Evolutionary conservation across 2,329 filamentous ascomycete species (phyloP).

Genomic region (Pleurostoma richardsiae): DNA sequence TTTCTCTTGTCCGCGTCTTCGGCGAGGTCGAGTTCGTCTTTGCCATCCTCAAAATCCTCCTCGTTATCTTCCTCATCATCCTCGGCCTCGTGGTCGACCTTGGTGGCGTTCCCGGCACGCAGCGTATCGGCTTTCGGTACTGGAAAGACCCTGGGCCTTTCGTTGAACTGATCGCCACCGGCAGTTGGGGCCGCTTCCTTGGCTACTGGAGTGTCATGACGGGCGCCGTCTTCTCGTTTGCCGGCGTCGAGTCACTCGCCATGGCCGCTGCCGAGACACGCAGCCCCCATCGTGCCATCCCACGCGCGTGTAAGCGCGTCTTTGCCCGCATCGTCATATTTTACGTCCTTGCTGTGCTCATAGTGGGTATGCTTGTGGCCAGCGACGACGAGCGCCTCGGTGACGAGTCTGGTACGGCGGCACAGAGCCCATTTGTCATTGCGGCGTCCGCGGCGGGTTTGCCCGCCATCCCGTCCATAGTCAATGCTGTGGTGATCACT

Average conservation of each 20-base stretch:
- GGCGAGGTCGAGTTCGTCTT: slow-evolving; percentile 55
- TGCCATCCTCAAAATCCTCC: slow-evolving; percentile 50
- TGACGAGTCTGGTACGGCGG: slow-evolving; percentile 37
- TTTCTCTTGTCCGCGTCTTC: slow-evolving; percentile 53
- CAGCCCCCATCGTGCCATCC: slow-evolving; percentile 41
- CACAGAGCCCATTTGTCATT: slow-evolving; percentile 63
- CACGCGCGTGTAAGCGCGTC: slow-evolving; percentile 49
- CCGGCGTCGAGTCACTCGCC: slow-evolving; percentile 46
- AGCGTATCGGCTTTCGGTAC: slow-evolving; percentile 60
- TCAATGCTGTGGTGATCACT: slow-evolving; percentile 73
- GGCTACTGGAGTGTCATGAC: slow-evolving; percentile 49
- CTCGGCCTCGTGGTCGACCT: slow-evolving; percentile 59
- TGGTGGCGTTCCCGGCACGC: slow-evolving; percentile 53
- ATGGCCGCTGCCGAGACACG: slow-evolving; percentile 50
- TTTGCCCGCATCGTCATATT: slow-evolving; percentile 37
- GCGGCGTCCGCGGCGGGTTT: slow-evolving; percentile 65
- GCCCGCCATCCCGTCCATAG: slow-evolving; percentile 61
- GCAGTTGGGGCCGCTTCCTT: slow-evolving; percentile 56
- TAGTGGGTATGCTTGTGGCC: slow-evolving; percentile 56
- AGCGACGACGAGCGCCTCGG: slow-evolving; percentile 44
- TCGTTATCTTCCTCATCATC: slow-evolving; percentile 58
- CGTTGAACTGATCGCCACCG: slow-evolving; percentile 57
- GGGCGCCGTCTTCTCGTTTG: slow-evolving; percentile 39
- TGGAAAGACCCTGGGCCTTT: slow-evolving; percentile 67
- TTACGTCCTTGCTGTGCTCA: slow-evolving; percentile 47